Base-by-base conservation (phyloP, 1,284 basidiomycete species). In the Ganoderma lucidum region DNA sequence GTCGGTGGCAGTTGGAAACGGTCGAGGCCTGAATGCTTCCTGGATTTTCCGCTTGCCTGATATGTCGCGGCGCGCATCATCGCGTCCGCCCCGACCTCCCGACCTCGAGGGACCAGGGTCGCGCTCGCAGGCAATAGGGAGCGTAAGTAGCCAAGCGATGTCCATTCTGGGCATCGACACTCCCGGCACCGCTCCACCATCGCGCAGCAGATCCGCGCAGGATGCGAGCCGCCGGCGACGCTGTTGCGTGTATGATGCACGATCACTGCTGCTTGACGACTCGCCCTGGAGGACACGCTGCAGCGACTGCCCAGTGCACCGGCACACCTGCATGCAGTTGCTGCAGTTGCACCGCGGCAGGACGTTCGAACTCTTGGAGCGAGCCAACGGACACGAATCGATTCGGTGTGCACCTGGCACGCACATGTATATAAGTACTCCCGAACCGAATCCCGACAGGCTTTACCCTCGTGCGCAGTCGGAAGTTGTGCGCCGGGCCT, bases 31-130 rank as follows among this genome's bases (percentile, higher is more conserved):
- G 14, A 28, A 58, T 32, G 28, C 59, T 39, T 4, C 37, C n/a
- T n/a, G 12, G 5, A 28, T 60, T 48, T 51, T 51, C 12, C 9
- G 39, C 37, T 28, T 55, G 48, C 44, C 48, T 35, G 44, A 45
- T 51, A 61, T 61, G 19, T 37, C 58, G 44, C 45, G 42, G 23
- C 48, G 64, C 64, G 64, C 64, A 65, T 63, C 62, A 53, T 53
- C 45, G 64, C 64, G 48, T 39, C 42, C 64, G 64, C 42, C n/a
- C 64, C 64, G 64, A 45, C 30, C 32, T 45, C 58, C 64, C 64
- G 64, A 61, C 41, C 64, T 48, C 64, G 56, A 19, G 45, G 45
- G 8, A 8, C 6, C 6, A n/a, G 45, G 8, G 8, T 30, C n/a
- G 32, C 10, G 6, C 48, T 51, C 48, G 23, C 10, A 28, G 48